phyloP scores from a whole-genome alignment of 306 rosid species.

The Cucumis melo region DNA sequence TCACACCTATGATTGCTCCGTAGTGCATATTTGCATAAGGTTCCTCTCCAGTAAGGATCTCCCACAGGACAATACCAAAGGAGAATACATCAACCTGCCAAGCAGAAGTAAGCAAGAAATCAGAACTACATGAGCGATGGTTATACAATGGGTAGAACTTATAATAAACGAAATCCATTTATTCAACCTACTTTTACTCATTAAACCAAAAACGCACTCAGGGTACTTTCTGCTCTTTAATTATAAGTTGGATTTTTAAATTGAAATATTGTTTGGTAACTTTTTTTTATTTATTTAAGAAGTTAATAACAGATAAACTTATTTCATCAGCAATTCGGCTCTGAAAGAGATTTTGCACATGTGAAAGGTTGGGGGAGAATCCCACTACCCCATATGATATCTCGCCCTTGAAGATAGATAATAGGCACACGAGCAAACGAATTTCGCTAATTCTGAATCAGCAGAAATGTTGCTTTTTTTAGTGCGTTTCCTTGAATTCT shows the following conservation, averaged over 20 bases:
- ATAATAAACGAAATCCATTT: not conserved
- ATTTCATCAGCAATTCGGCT: not conserved
- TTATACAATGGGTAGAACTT: not conserved
- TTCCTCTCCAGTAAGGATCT: conserved; percentile 82
- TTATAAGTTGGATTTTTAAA: not conserved
- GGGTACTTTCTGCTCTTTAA: not conserved
- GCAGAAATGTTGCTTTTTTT: not conserved
- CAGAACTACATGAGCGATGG: not conserved
- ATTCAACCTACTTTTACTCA: not conserved
- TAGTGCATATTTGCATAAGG: conserved; percentile 92
- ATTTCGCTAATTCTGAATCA: not conserved
- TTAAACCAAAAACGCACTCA: not conserved
- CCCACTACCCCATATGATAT: not conserved
- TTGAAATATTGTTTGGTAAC: not conserved
- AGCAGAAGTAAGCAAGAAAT: conserved; percentile 3
- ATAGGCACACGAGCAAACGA: not conserved
- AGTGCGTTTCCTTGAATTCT: not conserved
- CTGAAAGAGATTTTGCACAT: not conserved
- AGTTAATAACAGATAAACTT: not conserved
- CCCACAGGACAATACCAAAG: conserved; percentile 89
- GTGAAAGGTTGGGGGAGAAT: not conserved
- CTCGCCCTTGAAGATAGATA: not conserved
- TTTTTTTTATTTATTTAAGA: not conserved
- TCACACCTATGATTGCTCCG: conserved; percentile 79
- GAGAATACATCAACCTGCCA: conserved; percentile 85